Base-by-base conservation (phyloP, 805 yeast genomes). In the Pichia nanzhaoensis region DNA sequence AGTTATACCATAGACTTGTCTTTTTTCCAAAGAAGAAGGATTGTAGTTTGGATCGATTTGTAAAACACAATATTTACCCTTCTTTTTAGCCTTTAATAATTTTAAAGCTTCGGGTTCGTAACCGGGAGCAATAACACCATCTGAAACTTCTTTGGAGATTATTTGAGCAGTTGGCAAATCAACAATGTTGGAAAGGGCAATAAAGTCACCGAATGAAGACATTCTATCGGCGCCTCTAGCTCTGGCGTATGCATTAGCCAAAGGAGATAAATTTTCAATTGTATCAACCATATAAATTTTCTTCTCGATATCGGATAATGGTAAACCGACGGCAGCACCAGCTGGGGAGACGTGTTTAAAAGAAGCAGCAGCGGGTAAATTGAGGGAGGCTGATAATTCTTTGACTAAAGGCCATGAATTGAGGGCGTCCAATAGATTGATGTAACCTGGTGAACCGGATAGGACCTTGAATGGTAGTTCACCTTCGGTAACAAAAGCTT, bases 191-290 rank as follows among this genome's bases (percentile, higher is more conserved):
- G 97, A 89, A 54, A 93, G 75, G 39, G 99, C 99, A 61, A 93
- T 93, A 76, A 89, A 93, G 70, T 93, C 99, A 64, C 99, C 99
- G 65, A 93, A 93, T 13, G 96, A 86, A 5, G 97, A 90, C 99
- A 93, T 93, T 78, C 99, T 84, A 71, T 93, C 99, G 56, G 99
- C 99, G 68, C 99, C 99, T 70, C 99, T 86, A 46, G 99, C 99
- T 72, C 98, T 86, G 33, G 99, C 99, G 62, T 93, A 93, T 47
- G 99, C 99, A 63, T 85, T 84, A 52, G 99, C 99, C 63, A 93
- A 76, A 46, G 99, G 98, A 12, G 97, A 87, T 65, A 93, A 74
- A 75, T 90, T 87, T 68, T 87, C 95, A 60, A 91, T 88, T 66
- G 88, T 96, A 56, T 80, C 81, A 52, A 93, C 99, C 65, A 93